phyloP scores from a whole-genome alignment of 2,329 filamentous ascomycete species.

The Colletotrichum endophyticum region DNA sequence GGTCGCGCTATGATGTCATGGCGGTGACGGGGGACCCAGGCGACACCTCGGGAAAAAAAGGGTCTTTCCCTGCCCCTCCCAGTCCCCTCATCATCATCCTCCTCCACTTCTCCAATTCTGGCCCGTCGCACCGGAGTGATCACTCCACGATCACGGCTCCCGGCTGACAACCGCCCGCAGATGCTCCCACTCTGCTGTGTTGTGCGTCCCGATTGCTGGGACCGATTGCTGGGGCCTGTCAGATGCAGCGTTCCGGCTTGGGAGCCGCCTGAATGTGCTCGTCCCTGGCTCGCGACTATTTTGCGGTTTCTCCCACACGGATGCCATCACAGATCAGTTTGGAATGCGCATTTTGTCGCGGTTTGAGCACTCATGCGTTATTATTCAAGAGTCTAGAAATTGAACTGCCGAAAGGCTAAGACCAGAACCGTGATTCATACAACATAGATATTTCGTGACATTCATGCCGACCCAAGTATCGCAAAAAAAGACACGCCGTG shows the following conservation, averaged over 20 bases:
- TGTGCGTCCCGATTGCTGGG: background rate
- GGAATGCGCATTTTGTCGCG: background rate
- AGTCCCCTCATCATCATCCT: background rate
- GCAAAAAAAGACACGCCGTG: background rate
- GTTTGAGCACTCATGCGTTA: background rate
- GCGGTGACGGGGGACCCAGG: background rate
- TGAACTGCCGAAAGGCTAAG: background rate
- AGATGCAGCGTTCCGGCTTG: background rate
- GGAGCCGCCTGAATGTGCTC: background rate
- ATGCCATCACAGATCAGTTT: background rate
- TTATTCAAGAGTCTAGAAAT: background rate
- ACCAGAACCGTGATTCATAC: background rate
- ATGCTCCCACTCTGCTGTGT: background rate
- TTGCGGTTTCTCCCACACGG: background rate
- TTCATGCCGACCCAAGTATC: background rate
- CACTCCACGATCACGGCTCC: background rate
- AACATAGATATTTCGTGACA: background rate
- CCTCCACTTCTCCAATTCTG: background rate
- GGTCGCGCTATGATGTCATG: constrained; percentile 20
- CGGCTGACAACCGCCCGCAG: background rate
- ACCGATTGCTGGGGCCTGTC: background rate
- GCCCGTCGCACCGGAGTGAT: background rate
- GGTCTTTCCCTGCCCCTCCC: background rate
- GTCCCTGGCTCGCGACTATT: background rate
- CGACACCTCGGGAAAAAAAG: background rate